A percentile compares a stretch with the other conserved stretches of the same genome.
These are phyloP conservation scores for Debaryomycetaceae sp. DNA, from an alignment of 1,139 yeast species.

Conservation along the genomic window DNA sequence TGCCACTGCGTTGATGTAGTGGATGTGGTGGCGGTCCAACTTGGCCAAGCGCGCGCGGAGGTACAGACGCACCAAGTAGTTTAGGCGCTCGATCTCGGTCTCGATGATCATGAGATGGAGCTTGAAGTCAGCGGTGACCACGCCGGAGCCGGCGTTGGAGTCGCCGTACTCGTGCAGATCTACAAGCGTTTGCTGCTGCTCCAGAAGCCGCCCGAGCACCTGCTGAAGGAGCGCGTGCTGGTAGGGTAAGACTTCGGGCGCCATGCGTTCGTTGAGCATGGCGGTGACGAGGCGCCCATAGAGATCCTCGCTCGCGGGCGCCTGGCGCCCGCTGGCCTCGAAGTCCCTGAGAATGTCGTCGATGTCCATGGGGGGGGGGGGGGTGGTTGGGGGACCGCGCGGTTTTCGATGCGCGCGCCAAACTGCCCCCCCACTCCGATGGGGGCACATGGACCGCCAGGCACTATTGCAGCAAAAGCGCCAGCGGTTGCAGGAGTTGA, in stretches of 20 bases:
- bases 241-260: constrained; percentile 79
- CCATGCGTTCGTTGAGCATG: constrained; percentile 81
- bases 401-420: not conserved
- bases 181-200: constrained; percentile 71
- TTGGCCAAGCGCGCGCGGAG: constrained; percentile 72
- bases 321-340: constrained; percentile 27
- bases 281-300: constrained; percentile 47
- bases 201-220: constrained; percentile 54
- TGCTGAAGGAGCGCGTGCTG: constrained; percentile 55
- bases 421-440: not conserved
- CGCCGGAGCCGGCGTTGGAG: constrained; percentile 34
- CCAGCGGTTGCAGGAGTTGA: constrained; percentile 37
- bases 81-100: constrained; percentile 84
- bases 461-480: constrained; percentile 38
- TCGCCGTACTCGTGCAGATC: constrained; percentile 51
- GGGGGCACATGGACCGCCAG: constrained; percentile 30
- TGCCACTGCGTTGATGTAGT: constrained; percentile 34
- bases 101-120: constrained; percentile 80
- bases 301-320: constrained; percentile 22
- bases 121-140: constrained; percentile 60
- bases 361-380: constrained; percentile 41
- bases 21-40: constrained; percentile 64
- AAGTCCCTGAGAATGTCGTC: constrained; percentile 68
- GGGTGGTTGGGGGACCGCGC: not conserved
- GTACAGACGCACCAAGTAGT: constrained; percentile 74